Conservation (phyloP, 805 yeast genomes). For the Starmerella floris region DNA sequence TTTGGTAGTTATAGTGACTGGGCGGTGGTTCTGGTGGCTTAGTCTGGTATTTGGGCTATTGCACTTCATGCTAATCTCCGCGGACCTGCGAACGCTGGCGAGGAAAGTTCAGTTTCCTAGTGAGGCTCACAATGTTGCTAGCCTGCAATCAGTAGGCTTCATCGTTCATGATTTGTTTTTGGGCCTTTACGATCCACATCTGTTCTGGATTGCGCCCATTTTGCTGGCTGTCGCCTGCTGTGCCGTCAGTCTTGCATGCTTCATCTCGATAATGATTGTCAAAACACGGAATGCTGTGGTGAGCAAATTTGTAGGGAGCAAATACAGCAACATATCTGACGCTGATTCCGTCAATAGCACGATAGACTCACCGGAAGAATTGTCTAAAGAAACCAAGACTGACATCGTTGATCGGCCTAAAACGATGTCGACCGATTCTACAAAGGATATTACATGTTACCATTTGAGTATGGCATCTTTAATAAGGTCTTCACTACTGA, state of each 20-base stretch:
- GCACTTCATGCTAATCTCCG: constrained; percentile 25
- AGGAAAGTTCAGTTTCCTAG: constrained; percentile 23
- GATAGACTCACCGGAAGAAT: no score
- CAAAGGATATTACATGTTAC: no score
- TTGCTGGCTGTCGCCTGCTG: constrained; percentile 15
- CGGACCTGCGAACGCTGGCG: constrained; percentile 13
- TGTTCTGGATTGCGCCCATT: constrained; percentile 14
- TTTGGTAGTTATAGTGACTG: background rate
- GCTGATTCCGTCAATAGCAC: no score
- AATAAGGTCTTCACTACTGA: no score
- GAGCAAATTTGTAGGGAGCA: background rate
- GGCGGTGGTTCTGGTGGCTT: constrained; percentile 5
- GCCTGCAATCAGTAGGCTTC: constrained; percentile 15
- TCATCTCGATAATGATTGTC: background rate
- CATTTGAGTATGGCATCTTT: no score
- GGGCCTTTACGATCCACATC: constrained; percentile 18
- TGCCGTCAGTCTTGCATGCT: constrained; percentile 8
- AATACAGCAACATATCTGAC: no score
- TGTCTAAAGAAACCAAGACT: no score
- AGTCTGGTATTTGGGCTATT: constrained; percentile 19
- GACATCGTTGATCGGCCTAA: no score
- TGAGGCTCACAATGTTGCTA: constrained; percentile 20
- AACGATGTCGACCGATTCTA: no score
- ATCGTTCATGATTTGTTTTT: constrained; percentile 20
- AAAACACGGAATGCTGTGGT: background rate